Evolutionary conservation across 768 basidiomycete genomes (phyloP).

Genomic region (Crepidotus variabilis): DNA sequence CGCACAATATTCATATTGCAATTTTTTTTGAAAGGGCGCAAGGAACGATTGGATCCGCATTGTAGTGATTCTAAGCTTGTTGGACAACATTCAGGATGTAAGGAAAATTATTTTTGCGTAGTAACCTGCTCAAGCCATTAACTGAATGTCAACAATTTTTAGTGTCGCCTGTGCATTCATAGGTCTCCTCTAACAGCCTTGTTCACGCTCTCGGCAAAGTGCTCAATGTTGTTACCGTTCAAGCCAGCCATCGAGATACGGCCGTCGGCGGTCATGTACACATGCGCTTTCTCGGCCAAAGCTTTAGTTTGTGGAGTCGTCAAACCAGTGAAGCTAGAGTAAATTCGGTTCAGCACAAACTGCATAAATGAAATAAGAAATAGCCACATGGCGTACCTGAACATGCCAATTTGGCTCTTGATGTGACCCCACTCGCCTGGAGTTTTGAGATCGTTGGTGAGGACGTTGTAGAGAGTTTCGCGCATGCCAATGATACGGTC

Average conservation of each 20-base stretch:
- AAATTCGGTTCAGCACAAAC: constrained; percentile 1
- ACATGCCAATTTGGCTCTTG: constrained; percentile 96
- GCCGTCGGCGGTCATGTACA: constrained; percentile 94
- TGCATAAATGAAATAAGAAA: neutral
- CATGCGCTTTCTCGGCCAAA: constrained; percentile 82
- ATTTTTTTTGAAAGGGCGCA: neutral
- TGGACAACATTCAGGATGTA: neutral
- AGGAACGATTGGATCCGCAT: neutral
- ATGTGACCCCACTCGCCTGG: constrained; percentile 96
- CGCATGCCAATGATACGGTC: constrained; percentile 93
- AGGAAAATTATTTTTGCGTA: neutral
- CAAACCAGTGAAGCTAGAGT: constrained; percentile 78
- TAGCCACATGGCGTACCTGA: constrained; percentile 57
- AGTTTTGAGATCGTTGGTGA: constrained; percentile 78
- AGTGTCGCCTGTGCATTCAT: constrained; percentile 29
- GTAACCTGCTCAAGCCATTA: neutral
- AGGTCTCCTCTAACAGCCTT: constrained; percentile 76
- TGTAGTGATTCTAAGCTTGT: neutral
- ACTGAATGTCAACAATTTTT: neutral
- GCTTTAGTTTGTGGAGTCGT: constrained; percentile 74
- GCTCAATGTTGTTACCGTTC: constrained; percentile 79
- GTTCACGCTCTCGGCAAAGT: constrained; percentile 86
- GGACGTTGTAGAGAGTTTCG: constrained; percentile 70
- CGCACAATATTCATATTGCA: neutral
- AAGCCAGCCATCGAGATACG: constrained; percentile 94